phyloP scores from a whole-genome alignment of 2,329 filamentous ascomycete species.

The Zymoseptoria tritici region DNA sequence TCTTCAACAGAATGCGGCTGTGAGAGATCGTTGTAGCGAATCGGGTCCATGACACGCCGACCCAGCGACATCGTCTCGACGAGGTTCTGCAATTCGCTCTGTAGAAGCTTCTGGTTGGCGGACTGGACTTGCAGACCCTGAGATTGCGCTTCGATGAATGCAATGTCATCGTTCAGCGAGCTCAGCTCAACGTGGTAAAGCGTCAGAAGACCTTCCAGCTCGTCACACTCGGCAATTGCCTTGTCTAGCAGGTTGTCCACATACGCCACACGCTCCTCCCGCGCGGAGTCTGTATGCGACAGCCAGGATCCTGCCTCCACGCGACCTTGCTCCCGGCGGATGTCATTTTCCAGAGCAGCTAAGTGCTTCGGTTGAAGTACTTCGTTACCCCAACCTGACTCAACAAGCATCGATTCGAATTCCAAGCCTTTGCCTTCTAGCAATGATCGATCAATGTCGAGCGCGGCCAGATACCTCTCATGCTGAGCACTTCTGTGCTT shows the following conservation, averaged over 20 bases:
- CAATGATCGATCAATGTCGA: constrained; percentile 71
- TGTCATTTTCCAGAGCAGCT: constrained; percentile 71
- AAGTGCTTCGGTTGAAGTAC: constrained; percentile 67
- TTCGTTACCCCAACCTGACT: constrained; percentile 81
- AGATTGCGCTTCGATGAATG: constrained; percentile 94
- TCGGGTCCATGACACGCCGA: constrained; percentile 61
- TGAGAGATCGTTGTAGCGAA: constrained; percentile 67
- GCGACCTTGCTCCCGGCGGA: constrained; percentile 80
- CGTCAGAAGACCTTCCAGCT: constrained; percentile 87
- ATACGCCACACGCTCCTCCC: constrained; percentile 81
- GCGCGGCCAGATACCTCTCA: constrained; percentile 64
- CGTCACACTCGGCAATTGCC: constrained; percentile 91
- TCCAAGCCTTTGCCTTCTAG: constrained; percentile 70
- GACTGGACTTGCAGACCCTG: constrained; percentile 96
- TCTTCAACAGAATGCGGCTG: constrained; percentile 63
- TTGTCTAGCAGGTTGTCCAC: constrained; percentile 81
- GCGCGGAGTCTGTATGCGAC: constrained; percentile 63
- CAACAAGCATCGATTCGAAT: constrained; percentile 73
- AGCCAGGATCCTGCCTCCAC: constrained; percentile 92
- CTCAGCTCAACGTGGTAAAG: constrained; percentile 91
- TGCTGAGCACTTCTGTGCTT: constrained; percentile 66
- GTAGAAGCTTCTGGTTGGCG: constrained; percentile 89
- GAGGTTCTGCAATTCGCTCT: constrained; percentile 81
- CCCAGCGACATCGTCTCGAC: constrained; percentile 88
- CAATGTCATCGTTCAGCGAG: constrained; percentile 89